These are phyloP conservation scores for Ganoderma lingzhi DNA, from an alignment of 1,284 basidiomycete species.

Conservation along the genomic window DNA sequence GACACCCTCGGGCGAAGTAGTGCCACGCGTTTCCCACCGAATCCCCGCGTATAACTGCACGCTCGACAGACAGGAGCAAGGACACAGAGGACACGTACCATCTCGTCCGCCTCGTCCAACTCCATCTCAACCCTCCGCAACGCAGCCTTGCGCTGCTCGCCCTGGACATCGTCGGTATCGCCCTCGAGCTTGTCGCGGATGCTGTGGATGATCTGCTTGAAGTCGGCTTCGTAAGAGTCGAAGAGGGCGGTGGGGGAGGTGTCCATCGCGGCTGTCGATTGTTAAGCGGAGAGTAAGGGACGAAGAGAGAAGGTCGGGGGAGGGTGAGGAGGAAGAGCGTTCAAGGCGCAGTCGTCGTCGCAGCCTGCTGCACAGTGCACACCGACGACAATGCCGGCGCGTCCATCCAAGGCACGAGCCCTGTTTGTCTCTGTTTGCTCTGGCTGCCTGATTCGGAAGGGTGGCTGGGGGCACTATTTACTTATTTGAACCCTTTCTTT, in stretches of 20 bases:
- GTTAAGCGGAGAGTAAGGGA: not conserved
- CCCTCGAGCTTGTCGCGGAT: constrained; percentile 76
- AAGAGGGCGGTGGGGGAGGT: constrained; percentile 81
- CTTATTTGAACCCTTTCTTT: not conserved
- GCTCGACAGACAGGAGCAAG: not conserved
- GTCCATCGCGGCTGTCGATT: constrained; percentile 61
- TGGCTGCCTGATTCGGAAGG: too few species aligned
- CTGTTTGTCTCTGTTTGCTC: too few species aligned
- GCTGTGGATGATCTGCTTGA: constrained; percentile 74
- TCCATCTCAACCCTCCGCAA: constrained; percentile 93
- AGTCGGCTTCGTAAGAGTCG: constrained; percentile 85
- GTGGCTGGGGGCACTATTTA: too few species aligned
- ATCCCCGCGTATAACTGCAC: not conserved
- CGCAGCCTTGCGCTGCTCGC: constrained; percentile 83
- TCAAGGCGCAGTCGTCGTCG: not conserved
- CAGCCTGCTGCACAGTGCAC: too few species aligned
- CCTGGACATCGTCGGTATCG: constrained; percentile 62
- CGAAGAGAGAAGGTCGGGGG: not conserved
- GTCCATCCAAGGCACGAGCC: not conserved
- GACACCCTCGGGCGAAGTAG: not conserved
- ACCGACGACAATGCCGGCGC: too few species aligned
- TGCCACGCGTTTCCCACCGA: not conserved
- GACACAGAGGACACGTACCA: constrained; percentile 60
- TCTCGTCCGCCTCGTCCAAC: constrained; percentile 98
- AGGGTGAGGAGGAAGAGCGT: not conserved